A percentile compares a stretch with the other conserved stretches of the same genome.
Conservation (phyloP, 192 early-diverging fungal species). For the Coemansia sp. region DNA sequence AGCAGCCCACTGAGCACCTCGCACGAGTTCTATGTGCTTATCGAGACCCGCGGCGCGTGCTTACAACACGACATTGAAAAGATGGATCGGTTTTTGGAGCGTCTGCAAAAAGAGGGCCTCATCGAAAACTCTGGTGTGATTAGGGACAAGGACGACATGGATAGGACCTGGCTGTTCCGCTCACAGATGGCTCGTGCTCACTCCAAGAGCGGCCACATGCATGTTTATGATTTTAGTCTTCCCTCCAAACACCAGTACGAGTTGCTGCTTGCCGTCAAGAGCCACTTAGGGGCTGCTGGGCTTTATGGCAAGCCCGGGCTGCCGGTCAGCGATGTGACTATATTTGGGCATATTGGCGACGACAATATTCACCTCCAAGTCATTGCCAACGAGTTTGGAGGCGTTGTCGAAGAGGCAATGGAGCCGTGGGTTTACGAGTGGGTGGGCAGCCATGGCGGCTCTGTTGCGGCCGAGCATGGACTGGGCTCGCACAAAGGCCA, state of each 20-base stretch:
- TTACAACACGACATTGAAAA: slow-evolving; percentile 89
- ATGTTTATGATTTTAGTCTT: slow-evolving; percentile 50
- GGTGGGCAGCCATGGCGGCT: slow-evolving; percentile 62
- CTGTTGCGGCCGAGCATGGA: slow-evolving; percentile 87
- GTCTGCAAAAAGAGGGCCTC: slow-evolving; percentile 12
- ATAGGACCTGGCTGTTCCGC: slow-evolving; percentile 43
- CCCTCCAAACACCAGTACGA: slow-evolving; percentile 39
- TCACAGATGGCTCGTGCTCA: slow-evolving; percentile 51
- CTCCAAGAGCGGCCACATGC: slow-evolving; percentile 48
- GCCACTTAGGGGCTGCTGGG: slow-evolving; percentile 15
- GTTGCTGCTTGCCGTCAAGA: slow-evolving; percentile 33
- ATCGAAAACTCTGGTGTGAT: slow-evolving; percentile 22
- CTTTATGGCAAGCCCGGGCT: slow-evolving; percentile 38
- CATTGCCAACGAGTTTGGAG: slow-evolving; percentile 62
- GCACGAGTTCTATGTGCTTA: slow-evolving; percentile 62
- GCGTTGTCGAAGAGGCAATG: slow-evolving; percentile 63
- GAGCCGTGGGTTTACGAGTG: slow-evolving; percentile 91
- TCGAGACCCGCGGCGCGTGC: slow-evolving; percentile 91
- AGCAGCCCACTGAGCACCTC: slow-evolving; percentile 13
- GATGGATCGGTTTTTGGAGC: slow-evolving; percentile 34
- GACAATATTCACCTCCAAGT: slow-evolving; percentile 94
- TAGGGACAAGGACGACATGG: slow-evolving; percentile 25
- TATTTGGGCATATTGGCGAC: slow-evolving; percentile 97
- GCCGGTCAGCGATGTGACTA: slow-evolving; percentile 72
- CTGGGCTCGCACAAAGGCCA: slow-evolving; percentile 76